Evolutionary conservation across 306 rosid genomes (phyloP), one percentile per base, ranked within the genome.

Genomic region (Boehmeria nivea): DNA sequence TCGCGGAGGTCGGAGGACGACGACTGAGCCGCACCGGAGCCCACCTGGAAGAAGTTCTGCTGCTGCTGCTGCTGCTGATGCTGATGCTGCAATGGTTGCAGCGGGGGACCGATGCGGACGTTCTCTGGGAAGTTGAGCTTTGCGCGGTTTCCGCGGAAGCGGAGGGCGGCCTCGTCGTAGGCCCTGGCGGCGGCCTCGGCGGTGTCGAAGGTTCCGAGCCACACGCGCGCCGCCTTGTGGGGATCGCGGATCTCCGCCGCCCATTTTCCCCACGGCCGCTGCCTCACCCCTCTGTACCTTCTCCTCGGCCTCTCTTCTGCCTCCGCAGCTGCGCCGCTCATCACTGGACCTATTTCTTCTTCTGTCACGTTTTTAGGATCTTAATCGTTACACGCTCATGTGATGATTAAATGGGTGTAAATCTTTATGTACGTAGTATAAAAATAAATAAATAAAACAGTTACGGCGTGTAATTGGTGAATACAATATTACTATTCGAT

Each of bases 251-350:
- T 91, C 60, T 91, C 98, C 2, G 98, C 98, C 13, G 98, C 98
- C 98, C 98, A 91, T 67, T 91, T 91, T 0, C 98, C 98, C 98
- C 98, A 91, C 0, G 98, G 98, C 18, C 98, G 72, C 77, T 87
- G 95, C 52, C 98, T 76, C 43, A 91, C 98, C 60, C 98, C 98
- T 67, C 98, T 78, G 74, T 84, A 91, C 68, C 84, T 75, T 40
- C 95, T 75, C 38, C 80, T 74, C 36, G 71, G 75, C 63, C 67
- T 66, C 40, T 78, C 94, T 68, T 74, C 96, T 14, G 1, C 45
- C 0, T 19, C 2, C 0, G 74, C 51, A n/a, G 19, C 72, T 40
- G 46, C 31, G 43, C 67, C 86, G 19, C 68, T 47, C 7, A 63
- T 28, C 3, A 14, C 18, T 6, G 71, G 3, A 0, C 58, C 28